Conservation (phyloP, 2,329 filamentous ascomycete genomes). For the Alternaria longipes region DNA sequence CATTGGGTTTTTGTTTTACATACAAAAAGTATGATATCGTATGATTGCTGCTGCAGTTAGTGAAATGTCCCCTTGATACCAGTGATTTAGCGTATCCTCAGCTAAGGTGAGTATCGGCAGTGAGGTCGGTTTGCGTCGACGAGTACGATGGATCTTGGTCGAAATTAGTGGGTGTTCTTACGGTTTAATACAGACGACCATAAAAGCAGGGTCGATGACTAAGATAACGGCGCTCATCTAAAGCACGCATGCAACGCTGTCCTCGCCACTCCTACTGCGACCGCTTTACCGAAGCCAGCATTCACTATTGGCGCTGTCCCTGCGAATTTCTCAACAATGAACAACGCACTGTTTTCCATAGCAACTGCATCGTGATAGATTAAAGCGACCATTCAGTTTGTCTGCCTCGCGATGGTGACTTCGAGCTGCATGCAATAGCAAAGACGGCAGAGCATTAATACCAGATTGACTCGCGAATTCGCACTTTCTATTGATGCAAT, state of each 20-base stretch:
- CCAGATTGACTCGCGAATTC: background rate
- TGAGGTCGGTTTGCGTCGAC: background rate
- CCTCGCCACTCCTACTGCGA: background rate
- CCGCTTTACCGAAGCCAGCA: background rate
- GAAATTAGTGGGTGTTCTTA: background rate
- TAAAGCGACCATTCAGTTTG: too few relatives aligned
- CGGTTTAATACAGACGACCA: background rate
- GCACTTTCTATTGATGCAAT: background rate
- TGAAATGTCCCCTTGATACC: background rate
- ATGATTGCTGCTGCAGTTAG: background rate
- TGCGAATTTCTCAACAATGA: background rate
- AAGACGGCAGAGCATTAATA: background rate
- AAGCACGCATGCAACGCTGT: background rate
- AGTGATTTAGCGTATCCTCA: background rate
- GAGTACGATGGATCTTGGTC: background rate
- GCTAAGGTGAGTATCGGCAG: background rate
- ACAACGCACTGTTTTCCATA: background rate
- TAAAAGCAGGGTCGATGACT: background rate
- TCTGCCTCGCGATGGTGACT: too few relatives aligned
- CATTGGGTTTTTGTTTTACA: background rate
- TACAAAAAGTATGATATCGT: background rate
- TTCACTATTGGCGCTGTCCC: background rate
- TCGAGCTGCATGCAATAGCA: too few relatives aligned
- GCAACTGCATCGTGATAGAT: background rate
- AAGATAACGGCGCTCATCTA: background rate